Conservation (phyloP, 2,329 filamentous ascomycete genomes). For the Penicillium janthinellum region DNA sequence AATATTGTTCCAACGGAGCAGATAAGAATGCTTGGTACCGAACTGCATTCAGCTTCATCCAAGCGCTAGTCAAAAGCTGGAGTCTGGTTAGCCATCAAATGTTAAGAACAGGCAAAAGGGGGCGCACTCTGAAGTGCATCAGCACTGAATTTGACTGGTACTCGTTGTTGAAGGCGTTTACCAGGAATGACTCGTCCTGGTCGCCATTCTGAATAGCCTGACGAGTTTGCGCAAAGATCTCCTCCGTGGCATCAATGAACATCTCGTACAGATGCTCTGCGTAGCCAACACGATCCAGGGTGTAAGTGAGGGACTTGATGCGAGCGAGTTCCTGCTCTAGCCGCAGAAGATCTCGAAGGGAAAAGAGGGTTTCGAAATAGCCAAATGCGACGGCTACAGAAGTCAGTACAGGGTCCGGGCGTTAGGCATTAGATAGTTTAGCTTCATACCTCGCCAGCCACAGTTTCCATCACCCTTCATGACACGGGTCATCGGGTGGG, state of each 20-base stretch:
- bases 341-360: slow-evolving; percentile 63
- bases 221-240: slow-evolving; percentile 66
- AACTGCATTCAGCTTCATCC: slow-evolving; percentile 73
- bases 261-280: slow-evolving; percentile 73
- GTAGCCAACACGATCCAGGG: slow-evolving; percentile 71
- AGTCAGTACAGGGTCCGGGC: neutral
- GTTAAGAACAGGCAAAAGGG: neutral
- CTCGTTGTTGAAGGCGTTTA: slow-evolving; percentile 72
- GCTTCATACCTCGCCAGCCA: slow-evolving; percentile 84
- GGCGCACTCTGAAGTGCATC: slow-evolving; percentile 71
- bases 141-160: slow-evolving; percentile 73
- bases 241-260: slow-evolving; percentile 74
- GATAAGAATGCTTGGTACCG: slow-evolving; percentile 74
- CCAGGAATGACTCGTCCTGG: slow-evolving; percentile 60
- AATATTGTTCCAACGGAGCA: slow-evolving; percentile 67
- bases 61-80: slow-evolving; percentile 79
- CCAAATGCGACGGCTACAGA: slow-evolving; percentile 80
- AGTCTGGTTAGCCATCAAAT: slow-evolving; percentile 12
- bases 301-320: slow-evolving; percentile 69
- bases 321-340: slow-evolving; percentile 72
- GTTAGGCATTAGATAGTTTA: neutral
- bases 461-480: slow-evolving; percentile 94
- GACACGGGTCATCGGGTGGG: slow-evolving; percentile 83
- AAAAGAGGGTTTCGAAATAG: slow-evolving; percentile 85
- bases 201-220: slow-evolving; percentile 58